These are phyloP conservation scores for Nematodospora anomalae DNA, from an alignment of 1,139 yeast genomes.

Conservation along the genomic window DNA sequence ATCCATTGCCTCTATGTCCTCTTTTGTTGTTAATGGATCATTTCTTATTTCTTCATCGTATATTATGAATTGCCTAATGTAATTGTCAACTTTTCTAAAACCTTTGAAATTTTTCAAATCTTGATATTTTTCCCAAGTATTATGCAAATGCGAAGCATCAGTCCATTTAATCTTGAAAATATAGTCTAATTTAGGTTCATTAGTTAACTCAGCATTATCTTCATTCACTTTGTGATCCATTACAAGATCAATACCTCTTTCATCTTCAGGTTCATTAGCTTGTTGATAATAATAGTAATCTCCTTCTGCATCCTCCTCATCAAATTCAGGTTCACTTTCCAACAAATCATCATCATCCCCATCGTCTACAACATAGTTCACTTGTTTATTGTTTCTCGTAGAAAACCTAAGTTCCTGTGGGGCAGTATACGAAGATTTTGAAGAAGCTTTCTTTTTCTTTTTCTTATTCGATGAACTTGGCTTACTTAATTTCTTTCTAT, in stretches of 20 bases:
- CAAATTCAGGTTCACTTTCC: conserved; percentile 53
- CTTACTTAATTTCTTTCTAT: conserved; percentile 19
- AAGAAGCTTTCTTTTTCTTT: conserved; percentile 20
- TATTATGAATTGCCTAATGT: conserved; percentile 73
- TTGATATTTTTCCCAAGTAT: conserved; percentile 85
- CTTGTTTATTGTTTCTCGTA: conserved; percentile 65
- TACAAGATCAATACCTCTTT: conserved; percentile 49
- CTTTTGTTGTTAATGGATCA: conserved; percentile 81
- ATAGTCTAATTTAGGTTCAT: conserved; percentile 60
- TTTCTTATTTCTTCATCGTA: conserved; percentile 72
- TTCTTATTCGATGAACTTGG: conserved; percentile 15
- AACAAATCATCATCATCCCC: conserved; percentile 60
- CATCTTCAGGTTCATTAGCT: conserved; percentile 39
- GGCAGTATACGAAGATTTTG: conserved; percentile 8
- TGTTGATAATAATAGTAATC: conserved; percentile 42
- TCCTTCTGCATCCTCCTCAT: conserved; percentile 28
- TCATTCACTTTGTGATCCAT: conserved; percentile 51
- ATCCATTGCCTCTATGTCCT: conserved; percentile 91
- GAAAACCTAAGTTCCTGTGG: conserved; percentile 67
- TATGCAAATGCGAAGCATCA: conserved; percentile 85
- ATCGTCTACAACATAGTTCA: conserved; percentile 78
- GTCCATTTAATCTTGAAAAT: conserved; percentile 83
- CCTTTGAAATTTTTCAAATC: conserved; percentile 65
- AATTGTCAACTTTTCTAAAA: conserved; percentile 83
- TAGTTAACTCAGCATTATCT: conserved; percentile 38